Conservation (phyloP, 1,139 yeast genomes). For the Meyerozyma smithsonii region DNA sequence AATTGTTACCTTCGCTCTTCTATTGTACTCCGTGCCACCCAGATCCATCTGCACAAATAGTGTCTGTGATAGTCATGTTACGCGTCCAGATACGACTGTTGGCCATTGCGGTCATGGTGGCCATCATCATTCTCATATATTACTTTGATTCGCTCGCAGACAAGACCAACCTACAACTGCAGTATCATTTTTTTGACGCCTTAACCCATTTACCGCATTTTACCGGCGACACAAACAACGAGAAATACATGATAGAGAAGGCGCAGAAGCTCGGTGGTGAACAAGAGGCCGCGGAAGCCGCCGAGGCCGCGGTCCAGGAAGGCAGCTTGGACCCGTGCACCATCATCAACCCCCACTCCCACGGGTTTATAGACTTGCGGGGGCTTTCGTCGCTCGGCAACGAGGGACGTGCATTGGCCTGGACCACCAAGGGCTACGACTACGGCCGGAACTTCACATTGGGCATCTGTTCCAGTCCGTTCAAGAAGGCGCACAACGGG, state of each 20-base stretch:
- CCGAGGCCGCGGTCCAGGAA: slow-evolving; percentile 13
- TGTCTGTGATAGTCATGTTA: not conserved
- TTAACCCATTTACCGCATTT: slow-evolving; percentile 14
- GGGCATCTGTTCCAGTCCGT: slow-evolving; percentile 71
- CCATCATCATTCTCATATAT: slow-evolving; percentile 13
- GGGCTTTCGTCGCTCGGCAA: slow-evolving; percentile 41
- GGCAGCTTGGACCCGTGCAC: slow-evolving; percentile 45
- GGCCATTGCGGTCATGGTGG: slow-evolving; percentile 12
- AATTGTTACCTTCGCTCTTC: not conserved
- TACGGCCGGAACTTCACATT: slow-evolving; percentile 71
- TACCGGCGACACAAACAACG: slow-evolving; percentile 1
- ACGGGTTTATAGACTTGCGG: slow-evolving; percentile 53
- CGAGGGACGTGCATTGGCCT: slow-evolving; percentile 46
- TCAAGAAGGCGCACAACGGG: slow-evolving; percentile 33
- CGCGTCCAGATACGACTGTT: slow-evolving; percentile 12
- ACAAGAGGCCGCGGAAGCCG: slow-evolving; percentile 5
- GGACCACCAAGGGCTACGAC: slow-evolving; percentile 71
- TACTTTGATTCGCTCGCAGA: not conserved
- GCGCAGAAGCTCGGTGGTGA: slow-evolving; percentile 3
- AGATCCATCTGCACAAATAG: too few relatives aligned
- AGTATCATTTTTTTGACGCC: slow-evolving; percentile 16
- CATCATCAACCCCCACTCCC: slow-evolving; percentile 45
- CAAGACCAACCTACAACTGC: not conserved
- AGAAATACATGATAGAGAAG: not conserved
- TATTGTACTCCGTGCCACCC: not conserved